Evolutionary conservation across 2,329 filamentous ascomycete genomes (phyloP).

Genomic region (Penicillium sp.): DNA sequence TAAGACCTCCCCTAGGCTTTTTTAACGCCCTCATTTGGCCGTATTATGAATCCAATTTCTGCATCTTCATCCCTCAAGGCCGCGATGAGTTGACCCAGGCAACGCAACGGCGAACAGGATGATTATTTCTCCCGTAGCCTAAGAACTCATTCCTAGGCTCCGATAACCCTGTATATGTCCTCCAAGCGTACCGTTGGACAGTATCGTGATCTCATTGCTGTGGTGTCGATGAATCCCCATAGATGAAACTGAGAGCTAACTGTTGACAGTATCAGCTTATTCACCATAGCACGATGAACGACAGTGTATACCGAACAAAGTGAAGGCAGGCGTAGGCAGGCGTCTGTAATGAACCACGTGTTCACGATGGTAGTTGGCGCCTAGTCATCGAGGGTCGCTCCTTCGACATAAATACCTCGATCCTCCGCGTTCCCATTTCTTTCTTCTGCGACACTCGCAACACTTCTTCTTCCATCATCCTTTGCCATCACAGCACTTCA

Average conservation of each 20-base stretch:
- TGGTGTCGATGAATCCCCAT: neutral
- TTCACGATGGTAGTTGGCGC: neutral
- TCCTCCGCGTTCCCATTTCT: neutral
- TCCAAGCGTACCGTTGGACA: no score
- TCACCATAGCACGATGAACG: neutral
- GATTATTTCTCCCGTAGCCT: neutral
- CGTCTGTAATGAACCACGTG: neutral
- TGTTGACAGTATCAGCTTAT: neutral
- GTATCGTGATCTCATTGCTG: neutral
- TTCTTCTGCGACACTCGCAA: no score
- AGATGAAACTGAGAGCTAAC: neutral
- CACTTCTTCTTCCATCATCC: neutral
- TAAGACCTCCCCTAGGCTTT: neutral
- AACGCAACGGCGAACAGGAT: neutral
- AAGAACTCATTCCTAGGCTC: neutral
- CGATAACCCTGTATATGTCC: neutral
- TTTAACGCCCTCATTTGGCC: neutral
- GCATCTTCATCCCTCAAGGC: neutral
- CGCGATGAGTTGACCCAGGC: neutral
- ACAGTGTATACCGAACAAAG: neutral
- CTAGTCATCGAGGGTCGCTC: neutral
- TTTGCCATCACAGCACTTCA: neutral
- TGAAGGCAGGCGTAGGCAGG: neutral
- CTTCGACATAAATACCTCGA: neutral
- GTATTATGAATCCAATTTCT: neutral